Evolutionary conservation across 164 flowering plant species (phyloP), one percentile per base, ranked within the genome.

Genomic region (Berberis vulgaris): DNA sequence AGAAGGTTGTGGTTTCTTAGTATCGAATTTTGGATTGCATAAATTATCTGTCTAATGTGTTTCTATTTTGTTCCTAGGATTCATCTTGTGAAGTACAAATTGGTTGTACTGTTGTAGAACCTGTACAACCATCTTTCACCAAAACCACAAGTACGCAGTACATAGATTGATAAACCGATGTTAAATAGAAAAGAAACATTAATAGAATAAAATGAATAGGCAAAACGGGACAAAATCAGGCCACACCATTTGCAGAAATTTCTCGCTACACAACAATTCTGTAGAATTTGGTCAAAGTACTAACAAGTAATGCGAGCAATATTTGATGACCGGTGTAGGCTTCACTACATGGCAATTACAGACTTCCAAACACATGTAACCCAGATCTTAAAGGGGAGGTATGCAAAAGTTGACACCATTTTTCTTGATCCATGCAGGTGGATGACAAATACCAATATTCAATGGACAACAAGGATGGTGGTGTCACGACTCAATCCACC

Each of bases 401-500:
- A 44, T 3, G 61, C 41, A 9, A n/a, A 4, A 39, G 4, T 4
- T 10, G 7, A n/a, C 49, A 43, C 39, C 43, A 4, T 46, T 53
- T 68, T 11, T 43, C 50, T 39, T 56, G 60, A 2, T 45, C n/a
- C 12, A 4, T 39, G n/a, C 74, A 83, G 87, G 87, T 84, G 43
- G 88, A 84, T 66, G 88, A 84, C 59, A 82, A 82, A 73, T 84
- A 82, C 72, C 81, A 78, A 72, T 82, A 84, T 46, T 80, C 88
- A 0, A 70, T 73, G 79, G 87, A 80, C 69, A 77, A 80, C 70
- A 77, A 81, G 62, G 85, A 84, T 66, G 76, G 78, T n/a, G 79
- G 82, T 38, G 26, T 26, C 26, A 26, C 26, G 26, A 26, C 26
- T 26, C 26, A 26, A 26, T 26, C 26, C 26, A 26, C 26, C 0